Base-by-base conservation (phyloP, 1,139 yeast species). In the Kodamaea alishanica region DNA sequence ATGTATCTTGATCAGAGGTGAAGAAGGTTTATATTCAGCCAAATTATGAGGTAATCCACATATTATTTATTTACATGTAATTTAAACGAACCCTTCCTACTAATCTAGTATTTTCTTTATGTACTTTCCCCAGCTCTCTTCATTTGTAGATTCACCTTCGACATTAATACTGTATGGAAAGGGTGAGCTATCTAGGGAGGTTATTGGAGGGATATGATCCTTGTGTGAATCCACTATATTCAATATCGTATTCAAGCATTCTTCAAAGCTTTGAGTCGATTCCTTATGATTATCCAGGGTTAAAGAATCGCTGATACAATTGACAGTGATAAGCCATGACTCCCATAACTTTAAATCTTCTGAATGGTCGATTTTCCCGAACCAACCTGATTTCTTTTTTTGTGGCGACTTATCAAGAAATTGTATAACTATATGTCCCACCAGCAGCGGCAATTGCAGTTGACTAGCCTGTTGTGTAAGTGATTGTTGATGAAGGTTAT, bases 1-100 rank as follows among this genome's bases (percentile, higher is more conserved):
- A 44, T 85, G 95, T 59, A 79, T 85, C 35, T 65, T 85, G 45
- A 84, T 84, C 2, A 66, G 77, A 42, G 95, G 95, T 2, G 87
- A 77, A 40, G 65, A 62, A 35, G 79, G 76, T n/a, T 56, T 79
- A 40, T 42, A 42, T 15, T 15, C 20, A 15, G 20, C 20, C 20
- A 15, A 15, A 15, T 22, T 30, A 30, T 30, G n/a, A 20, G n/a
- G 12, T n/a, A 15, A 23, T 23, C n/a, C 23, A 11, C 6, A 12
- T 30, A 30, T 15, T 7, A 23, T 15, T 15, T 15, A 6, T 30
- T 22, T 12, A 28, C 9, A n/a, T 12, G 30, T n/a, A 28, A 15
- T 22, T 20, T 11, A 15, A 6, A 10, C 11, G 5, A 11, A 10
- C 11, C 10, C n/a, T 11, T 25, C 24, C 9, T 24, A 25, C 50